A percentile compares a stretch with the other conserved stretches of the same genome.
These are phyloP conservation scores for Flueggea neowawraea DNA, from an alignment of 441 rosid genomes.

Conservation along the genomic window DNA sequence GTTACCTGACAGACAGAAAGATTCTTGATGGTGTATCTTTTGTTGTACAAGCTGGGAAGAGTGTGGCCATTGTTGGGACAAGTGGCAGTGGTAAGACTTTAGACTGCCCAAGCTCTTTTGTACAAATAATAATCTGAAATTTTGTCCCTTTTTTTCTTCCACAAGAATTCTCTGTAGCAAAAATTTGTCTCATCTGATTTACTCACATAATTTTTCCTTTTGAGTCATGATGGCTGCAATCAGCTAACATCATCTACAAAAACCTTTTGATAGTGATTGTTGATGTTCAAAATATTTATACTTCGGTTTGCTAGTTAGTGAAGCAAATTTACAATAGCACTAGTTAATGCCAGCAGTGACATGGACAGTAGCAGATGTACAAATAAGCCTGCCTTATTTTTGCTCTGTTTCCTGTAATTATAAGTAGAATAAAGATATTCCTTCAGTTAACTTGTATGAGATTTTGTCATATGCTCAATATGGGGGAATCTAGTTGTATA, in stretches of 20 bases:
- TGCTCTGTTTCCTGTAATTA: too few species aligned
- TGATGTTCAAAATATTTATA: not conserved
- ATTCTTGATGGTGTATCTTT: constrained; percentile 91
- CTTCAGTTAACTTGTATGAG: too few species aligned
- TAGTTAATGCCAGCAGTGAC: too few species aligned
- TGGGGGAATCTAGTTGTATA: too few species aligned
- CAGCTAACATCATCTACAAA: too few species aligned
- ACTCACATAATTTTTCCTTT: not conserved
- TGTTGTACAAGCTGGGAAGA: constrained; percentile 84
- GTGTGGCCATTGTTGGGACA: constrained; percentile 95
- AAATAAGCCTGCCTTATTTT: too few species aligned
- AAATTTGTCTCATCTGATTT: not conserved
- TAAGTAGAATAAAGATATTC: too few species aligned
- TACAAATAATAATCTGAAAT: constrained; percentile 8
- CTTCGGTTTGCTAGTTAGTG: not conserved
- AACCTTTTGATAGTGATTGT: too few species aligned
- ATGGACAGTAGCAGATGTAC: too few species aligned
- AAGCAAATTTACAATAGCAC: too few species aligned
- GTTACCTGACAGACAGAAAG: constrained; percentile 74
- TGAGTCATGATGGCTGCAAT: not conserved
- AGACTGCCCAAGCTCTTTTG: not conserved
- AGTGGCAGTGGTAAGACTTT: constrained; percentile 86
- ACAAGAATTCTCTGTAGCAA: not conserved
- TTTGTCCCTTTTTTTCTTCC: not conserved
- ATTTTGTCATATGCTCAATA: too few species aligned